Conservation (phyloP, 1,139 yeast species). For the Hemisphaericaspora xylofermentans region DNA sequence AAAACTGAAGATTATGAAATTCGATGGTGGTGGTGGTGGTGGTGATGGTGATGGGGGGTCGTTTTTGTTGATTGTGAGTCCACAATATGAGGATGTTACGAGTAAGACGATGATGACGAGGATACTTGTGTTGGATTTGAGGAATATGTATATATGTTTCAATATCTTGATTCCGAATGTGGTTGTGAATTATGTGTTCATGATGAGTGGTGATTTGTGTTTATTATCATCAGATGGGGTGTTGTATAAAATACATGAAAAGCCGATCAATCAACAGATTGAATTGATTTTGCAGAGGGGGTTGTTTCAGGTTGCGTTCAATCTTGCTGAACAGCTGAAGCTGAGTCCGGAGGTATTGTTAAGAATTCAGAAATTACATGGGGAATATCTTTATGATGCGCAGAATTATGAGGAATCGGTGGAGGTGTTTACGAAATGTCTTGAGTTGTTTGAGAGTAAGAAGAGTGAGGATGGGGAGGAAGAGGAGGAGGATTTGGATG, state of each 20-base stretch:
- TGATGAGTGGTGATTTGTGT: constrained; percentile 55
- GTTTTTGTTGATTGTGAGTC: constrained; percentile 58
- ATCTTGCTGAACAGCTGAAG: constrained; percentile 54
- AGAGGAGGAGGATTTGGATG: constrained; percentile 29
- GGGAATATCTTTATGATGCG: constrained; percentile 65
- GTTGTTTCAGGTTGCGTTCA: constrained; percentile 70
- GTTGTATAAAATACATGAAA: constrained; percentile 66
- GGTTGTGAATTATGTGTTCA: constrained; percentile 53
- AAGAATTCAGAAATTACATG: constrained; percentile 64
- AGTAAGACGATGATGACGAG: constrained; percentile 35
- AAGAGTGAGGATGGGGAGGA: constrained; percentile 1
- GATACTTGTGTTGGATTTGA: constrained; percentile 64
- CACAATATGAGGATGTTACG: constrained; percentile 33
- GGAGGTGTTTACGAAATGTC: constrained; percentile 56
- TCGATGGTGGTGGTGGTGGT: constrained; percentile 32
- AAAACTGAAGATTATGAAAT: constrained; percentile 53
- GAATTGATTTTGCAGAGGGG: constrained; percentile 69
- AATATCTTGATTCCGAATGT: constrained; percentile 66
- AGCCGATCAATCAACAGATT: constrained; percentile 64
- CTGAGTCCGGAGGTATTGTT: constrained; percentile 41
- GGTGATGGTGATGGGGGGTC: constrained; percentile 5
- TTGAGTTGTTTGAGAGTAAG: constrained; percentile 18
- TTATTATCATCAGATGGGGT: constrained; percentile 76
- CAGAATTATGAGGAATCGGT: constrained; percentile 70
- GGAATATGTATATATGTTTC: constrained; percentile 69